Evolutionary conservation across 495 filamentous ascomycete genomes (phyloP), one percentile per base, ranked within the genome.

Genomic region (Podospora conica): DNA sequence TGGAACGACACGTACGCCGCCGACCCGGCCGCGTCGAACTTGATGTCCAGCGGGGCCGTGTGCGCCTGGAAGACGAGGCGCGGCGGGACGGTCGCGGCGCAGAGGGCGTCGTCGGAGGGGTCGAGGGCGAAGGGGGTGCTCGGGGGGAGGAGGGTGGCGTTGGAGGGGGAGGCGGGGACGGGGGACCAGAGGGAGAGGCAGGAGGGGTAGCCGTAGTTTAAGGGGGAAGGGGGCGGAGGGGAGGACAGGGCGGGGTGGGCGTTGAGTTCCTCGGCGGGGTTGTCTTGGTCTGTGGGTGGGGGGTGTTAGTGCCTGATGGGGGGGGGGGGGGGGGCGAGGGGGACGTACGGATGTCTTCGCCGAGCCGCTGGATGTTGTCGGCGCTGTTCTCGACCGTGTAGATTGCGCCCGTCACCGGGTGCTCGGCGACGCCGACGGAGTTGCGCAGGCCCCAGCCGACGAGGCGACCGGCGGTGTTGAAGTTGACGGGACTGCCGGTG

Each of bases 221-320:
- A 68, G 6, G 71, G 63, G 20, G 33, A 3, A 12, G 9, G 33
- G 9, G 76, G 67, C 0, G 73, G 67, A 0, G 84, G 79, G 1
- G 73, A 73, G 63, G 85, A 81, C 4, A 91, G 77, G 54, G 81
- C 80, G 1, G 90, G 90, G 15, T 88, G 86, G 74, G 81, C 90
- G 71, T 92, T 93, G 64, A 92, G 74, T 68, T 92, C 88, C 71
- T 92, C 90, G 12, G 86, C 88, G 0, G 90, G 90, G 68, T 92
- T 92, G 53, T 91, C 80, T 53, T 84, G 70, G 69, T 91, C 33
- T 48, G 33, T n/a, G 1, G 6, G 0, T 5, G 9, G 28, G 28
- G 25, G 25, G 33, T 12, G 33, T 48, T 48, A 48, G 33, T 6
- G 12, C 4, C 4, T 18, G 15, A 2, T 2, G 33, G 1, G 2